Conservation (phyloP, 805 yeast genomes). For the Myxozyma kluyveri region DNA sequence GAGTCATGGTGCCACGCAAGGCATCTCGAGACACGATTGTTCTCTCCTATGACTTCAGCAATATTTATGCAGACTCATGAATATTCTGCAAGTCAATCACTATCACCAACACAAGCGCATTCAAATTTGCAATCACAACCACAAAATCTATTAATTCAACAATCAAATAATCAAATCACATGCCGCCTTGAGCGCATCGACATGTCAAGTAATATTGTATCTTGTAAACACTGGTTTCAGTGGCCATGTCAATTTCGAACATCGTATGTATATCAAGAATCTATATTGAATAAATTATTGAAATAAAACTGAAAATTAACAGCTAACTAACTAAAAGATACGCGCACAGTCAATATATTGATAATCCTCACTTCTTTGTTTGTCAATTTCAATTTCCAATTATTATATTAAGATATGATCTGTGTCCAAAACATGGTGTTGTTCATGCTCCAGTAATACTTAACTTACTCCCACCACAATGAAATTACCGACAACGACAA, state of each 20-base stretch:
- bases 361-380: too few species aligned
- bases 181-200: background rate
- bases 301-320: background rate
- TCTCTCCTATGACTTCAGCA: too few species aligned
- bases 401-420: background rate
- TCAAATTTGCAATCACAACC: too few species aligned
- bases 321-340: background rate
- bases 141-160: too few species aligned
- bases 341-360: background rate
- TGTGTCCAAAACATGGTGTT: background rate
- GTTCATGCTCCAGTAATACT: background rate
- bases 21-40: too few species aligned
- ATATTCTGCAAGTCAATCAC: too few species aligned
- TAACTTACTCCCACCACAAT: background rate
- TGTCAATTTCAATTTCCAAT: background rate
- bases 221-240: background rate
- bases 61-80: too few species aligned
- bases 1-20: too few species aligned
- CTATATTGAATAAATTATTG: background rate
- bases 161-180: too few species aligned
- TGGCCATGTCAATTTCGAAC: conserved; percentile 8
- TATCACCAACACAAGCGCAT: too few species aligned
- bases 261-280: background rate
- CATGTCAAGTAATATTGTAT: background rate
- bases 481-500: too few species aligned